Base-by-base conservation (phyloP, 345 rosid species). In the Hirschfeldia incana region DNA sequence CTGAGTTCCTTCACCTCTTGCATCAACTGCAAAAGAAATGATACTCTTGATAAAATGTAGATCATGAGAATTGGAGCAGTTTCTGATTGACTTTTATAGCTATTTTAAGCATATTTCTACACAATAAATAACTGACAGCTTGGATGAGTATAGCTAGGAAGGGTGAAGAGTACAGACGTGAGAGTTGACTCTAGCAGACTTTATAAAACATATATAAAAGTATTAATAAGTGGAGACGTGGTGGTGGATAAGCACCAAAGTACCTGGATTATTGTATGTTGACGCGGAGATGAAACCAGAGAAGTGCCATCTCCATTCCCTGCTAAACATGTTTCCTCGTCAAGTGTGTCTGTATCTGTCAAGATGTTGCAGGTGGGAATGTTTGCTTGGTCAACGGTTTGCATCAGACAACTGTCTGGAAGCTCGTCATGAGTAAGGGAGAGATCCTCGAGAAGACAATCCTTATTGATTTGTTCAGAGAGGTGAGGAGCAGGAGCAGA, bases 1-100 rank as follows among this genome's bases (percentile, higher is more conserved):
- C 80, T 88, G 74, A 94, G 84, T 81, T 86, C 97, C 65, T 83
- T 85, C 65, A 90, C 51, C 78, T 78, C 90, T 49, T 65, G 60
- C 72, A 84, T 75, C 85, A 94, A 83, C 98, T 90, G 80, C 72
- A 53, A 81, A 69, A 81, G 15, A 70, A 17, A 57, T 58, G 37
- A 57, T 71, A 63, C 42, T 62, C 65, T 77, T 55, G 65, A 51
- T 32, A 36, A 69, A 63, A 16, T 62, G 49, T 62, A 69, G 17
- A 69, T 61, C 74, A 67, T 76, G 17, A 61, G 49, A 16, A 34
- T 8, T 55, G 72, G 72, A 66, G 13, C 65, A 66, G 57, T 26
- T 75, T 28, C 59, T 67, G 29, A 26, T 28, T 32, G 44, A 69
- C 4, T 8, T 16, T 5, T 16, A 36, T 77, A 70, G 42, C 70